Evolutionary conservation across 352 stramenopile genomes (phyloP), one percentile per base, ranked within the genome.

Genomic region (Phytopythium boreale): DNA sequence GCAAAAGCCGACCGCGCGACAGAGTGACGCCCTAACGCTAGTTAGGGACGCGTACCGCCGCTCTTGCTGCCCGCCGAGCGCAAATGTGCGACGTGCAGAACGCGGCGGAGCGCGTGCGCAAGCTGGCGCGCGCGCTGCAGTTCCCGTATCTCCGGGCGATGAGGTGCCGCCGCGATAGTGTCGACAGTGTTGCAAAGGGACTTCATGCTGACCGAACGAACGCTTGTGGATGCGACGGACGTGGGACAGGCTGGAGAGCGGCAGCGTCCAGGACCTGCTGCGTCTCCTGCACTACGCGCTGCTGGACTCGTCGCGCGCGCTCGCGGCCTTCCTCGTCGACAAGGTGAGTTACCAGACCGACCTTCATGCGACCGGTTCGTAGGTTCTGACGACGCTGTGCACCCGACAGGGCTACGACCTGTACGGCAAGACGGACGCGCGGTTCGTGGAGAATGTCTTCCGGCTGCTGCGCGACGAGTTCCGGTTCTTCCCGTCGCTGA

Each of bases 371-470:
- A 50, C 20, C 41, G 10, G 17, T 15, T 12, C 1, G 14, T 8
- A 44, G 37, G 17, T 20, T 9, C 41, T 47, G 15, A 50, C 56
- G 17, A 55, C 47, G 15, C 39, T 7, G 10, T 27, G 2, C 14
- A 4, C 11, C n/a, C 36, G 2, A 22, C 43, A 80, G 70, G 80
- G 79, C 60, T 90, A 88, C 64, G 82, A 94, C 61, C 58, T 94
- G 62, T 87, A 82, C 34, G 86, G 82, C 24, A 90, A 92, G 69
- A 92, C 86, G 31, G 86, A 94, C 52, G 68, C 72, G 66, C 81
- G 83, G 55, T 94, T 94, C 61, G 77, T 93, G 49, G 84, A 92
- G 60, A 78, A 80, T 59, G 69, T 71, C 24, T 92, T 93, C 64
- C 86, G 82, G 17, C 71, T 93, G 51, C 56, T 90, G 57, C 80